Base-by-base conservation (phyloP, 257 asterid genomes). In the Rehmannia glutinosa region DNA sequence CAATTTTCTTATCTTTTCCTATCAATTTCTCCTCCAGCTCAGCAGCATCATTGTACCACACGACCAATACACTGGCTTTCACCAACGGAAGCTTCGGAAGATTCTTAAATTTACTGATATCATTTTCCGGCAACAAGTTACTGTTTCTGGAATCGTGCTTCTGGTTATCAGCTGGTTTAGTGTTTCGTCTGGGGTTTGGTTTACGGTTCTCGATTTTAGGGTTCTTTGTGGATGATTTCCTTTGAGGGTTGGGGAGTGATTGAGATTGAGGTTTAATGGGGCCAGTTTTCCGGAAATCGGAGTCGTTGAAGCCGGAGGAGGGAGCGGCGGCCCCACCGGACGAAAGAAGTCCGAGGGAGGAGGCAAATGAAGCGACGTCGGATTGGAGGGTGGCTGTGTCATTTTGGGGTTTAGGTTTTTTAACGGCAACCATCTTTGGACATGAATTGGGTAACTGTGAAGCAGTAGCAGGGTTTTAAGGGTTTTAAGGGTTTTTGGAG, bases 301-400 rank as follows among this genome's bases (percentile, higher is more conserved):
- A 67, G 75, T 93, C 97, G 60, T 93, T 80, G 79, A 90, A 93
- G 66, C 97, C 96, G 66, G 92, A 68, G 62, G 86, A 64, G 36
- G 92, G 67, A 6, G 46, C 78, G 36, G 73, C 74, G 69, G 73
- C 61, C 21, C 33, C 62, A 54, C 49, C 32, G 55, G 86, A 32
- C 64, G 95, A 51, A 61, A 89, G 69, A 20, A 88, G 82, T 1
- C 99, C 99, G 38, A 93, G 84, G 23, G 99, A 74, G 55, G 99
- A 90, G 35, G 96, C 99, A 43, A 90, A 91, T 0, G 91, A 83
- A 6, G 96, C 95, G 15, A 93, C 73, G 49, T 93, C 96, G 46
- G 91, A 79, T 43, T 83, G 77, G 24, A 93, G 77, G 47, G 55
- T 50, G 21, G 68, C 84, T 0, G 80, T 13, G 74, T 93, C 93